These are phyloP conservation scores for Wickerhamiella domercqiae DNA, from an alignment of 805 yeast genomes.

Conservation along the genomic window DNA sequence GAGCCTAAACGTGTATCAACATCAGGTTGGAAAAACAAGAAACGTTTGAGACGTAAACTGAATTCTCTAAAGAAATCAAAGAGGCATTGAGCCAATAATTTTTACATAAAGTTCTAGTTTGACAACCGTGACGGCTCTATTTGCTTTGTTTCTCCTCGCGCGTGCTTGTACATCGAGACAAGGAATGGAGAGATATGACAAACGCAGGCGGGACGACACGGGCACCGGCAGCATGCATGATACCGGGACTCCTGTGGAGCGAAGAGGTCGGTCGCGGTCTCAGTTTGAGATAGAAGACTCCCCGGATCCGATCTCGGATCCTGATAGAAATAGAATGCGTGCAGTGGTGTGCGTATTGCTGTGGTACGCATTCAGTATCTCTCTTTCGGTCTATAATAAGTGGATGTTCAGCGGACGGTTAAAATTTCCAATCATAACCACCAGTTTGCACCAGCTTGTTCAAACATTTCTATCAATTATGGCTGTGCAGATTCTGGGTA, in stretches of 20 bases:
- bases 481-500: slow-evolving; percentile 3
- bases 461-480: slow-evolving; percentile 38
- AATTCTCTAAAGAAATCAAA: slow-evolving; percentile 4
- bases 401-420: slow-evolving; percentile 94
- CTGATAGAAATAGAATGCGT: too few species aligned
- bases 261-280: too few species aligned
- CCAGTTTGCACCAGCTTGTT: slow-evolving; percentile 70
- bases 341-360: slow-evolving; percentile 14
- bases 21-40: slow-evolving; percentile 23
- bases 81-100: slow-evolving; percentile 1
- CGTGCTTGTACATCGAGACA: too few species aligned
- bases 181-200: too few species aligned
- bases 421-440: slow-evolving; percentile 69
- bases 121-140: background rate
- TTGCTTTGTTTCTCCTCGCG: background rate
- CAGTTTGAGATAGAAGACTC: too few species aligned
- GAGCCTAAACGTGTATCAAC: slow-evolving; percentile 21
- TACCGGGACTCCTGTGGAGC: too few species aligned
- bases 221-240: too few species aligned
- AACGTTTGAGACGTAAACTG: slow-evolving; percentile 14
- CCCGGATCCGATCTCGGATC: too few species aligned
- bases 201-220: background rate
- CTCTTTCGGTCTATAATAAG: slow-evolving; percentile 52
- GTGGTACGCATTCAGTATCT: slow-evolving; percentile 27
- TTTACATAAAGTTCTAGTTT: background rate